Evolutionary conservation across 306 rosid genomes (phyloP).

Genomic region (Quercus agrifolia): DNA sequence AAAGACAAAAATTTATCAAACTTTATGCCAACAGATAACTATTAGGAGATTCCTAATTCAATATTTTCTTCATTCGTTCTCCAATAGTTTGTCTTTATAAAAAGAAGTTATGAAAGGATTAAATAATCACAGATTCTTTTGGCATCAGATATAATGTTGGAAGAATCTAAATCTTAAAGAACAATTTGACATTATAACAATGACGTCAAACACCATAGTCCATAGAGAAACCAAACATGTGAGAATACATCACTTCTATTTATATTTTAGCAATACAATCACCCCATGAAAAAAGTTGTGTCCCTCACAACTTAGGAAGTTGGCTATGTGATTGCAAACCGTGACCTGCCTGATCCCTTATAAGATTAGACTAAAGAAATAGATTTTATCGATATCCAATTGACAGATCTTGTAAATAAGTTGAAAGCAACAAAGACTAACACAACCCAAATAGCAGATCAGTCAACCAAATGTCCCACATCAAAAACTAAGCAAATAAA

Average conservation of each 20-base stretch:
- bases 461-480: not conserved
- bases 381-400: not conserved
- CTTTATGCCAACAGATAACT: slow-evolving; percentile 1
- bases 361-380: not conserved
- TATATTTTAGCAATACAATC: not conserved
- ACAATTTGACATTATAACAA: not conserved
- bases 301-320: not conserved
- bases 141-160: slow-evolving; percentile 9
- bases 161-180: slow-evolving; percentile 24
- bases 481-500: not conserved
- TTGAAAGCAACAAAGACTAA: not conserved
- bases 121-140: slow-evolving; percentile 20
- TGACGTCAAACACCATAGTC: no score
- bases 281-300: not conserved
- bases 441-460: not conserved
- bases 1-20: not conserved
- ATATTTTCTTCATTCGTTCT: not conserved
- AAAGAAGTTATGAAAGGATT: slow-evolving; percentile 2
- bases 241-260: no score
- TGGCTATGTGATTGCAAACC: not conserved
- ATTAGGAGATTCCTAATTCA: not conserved
- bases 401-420: not conserved
- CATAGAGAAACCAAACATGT: no score
- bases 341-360: not conserved
- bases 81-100: slow-evolving; percentile 10